A percentile compares a stretch with the other conserved stretches of the same genome.
These are phyloP conservation scores for Populus pruinosa DNA, from an alignment of 345 rosid species.

Conservation along the genomic window DNA sequence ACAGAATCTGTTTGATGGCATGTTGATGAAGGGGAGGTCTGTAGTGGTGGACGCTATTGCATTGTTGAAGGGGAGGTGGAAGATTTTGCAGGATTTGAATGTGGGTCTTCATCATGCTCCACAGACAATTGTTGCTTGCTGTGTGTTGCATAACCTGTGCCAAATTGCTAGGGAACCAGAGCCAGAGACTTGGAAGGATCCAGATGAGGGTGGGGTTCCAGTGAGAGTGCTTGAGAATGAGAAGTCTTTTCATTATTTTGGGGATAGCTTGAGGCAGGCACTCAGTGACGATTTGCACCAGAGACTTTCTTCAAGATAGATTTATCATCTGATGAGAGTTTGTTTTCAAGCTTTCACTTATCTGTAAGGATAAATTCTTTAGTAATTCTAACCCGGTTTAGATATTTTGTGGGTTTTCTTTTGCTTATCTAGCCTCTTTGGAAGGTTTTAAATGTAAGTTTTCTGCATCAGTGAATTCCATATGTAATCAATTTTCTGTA, in stretches of 20 bases:
- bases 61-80: conserved; percentile 88
- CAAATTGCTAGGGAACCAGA: conserved; percentile 97
- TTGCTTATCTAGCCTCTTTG: not conserved
- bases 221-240: conserved; percentile 78
- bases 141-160: conserved; percentile 94
- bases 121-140: conserved; percentile 95
- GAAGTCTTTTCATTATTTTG: conserved; percentile 71
- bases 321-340: not conserved
- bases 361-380: conserved; percentile 15
- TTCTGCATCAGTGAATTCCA: conserved; percentile 13
- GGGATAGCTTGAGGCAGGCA: conserved; percentile 87
- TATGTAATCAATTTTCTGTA: conserved; percentile 2
- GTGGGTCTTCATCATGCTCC: conserved; percentile 94
- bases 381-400: conserved; percentile 22
- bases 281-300: conserved; percentile 93
- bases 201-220: conserved; percentile 67
- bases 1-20: conserved; percentile 88
- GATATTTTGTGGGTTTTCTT: conserved; percentile 3
- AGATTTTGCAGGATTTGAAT: conserved; percentile 87
- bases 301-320: conserved; percentile 76
- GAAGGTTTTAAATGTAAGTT: conserved; percentile 17
- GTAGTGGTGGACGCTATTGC: conserved; percentile 93
- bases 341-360: conserved; percentile 6
- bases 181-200: conserved; percentile 82
- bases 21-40: conserved; percentile 97